Evolutionary conservation across 1,139 yeast genomes (phyloP).

Genomic region (Scheffersomyces titani): DNA sequence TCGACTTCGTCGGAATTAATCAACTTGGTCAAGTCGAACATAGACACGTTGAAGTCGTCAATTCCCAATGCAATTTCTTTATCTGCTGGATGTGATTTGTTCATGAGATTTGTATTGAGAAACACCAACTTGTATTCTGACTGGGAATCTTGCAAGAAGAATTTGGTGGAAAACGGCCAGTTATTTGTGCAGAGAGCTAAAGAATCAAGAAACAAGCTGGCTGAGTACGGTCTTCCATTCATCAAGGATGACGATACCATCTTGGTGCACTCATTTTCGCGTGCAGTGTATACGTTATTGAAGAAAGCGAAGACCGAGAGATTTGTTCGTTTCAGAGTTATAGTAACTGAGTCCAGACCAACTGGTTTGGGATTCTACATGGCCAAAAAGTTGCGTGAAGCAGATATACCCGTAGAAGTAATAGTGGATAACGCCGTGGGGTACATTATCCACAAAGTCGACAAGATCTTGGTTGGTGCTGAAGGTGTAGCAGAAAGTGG

Average conservation of each 20-base stretch:
- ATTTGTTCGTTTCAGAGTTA: slow-evolving; percentile 81
- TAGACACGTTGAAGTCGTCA: slow-evolving; percentile 68
- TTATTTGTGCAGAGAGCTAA: slow-evolving; percentile 90
- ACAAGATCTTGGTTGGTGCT: slow-evolving; percentile 94
- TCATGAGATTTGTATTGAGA: slow-evolving; percentile 88
- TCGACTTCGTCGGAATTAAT: slow-evolving; percentile 92
- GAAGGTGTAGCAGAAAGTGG: slow-evolving; percentile 99
- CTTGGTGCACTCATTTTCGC: slow-evolving; percentile 87
- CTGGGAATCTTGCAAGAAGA: slow-evolving; percentile 93
- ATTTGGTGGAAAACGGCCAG: slow-evolving; percentile 91
- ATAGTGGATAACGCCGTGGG: slow-evolving; percentile 93
- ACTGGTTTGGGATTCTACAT: slow-evolving; percentile 76
- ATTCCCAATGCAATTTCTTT: slow-evolving; percentile 90
- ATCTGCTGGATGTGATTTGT: slow-evolving; percentile 96
- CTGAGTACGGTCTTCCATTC: slow-evolving; percentile 84
- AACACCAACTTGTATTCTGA: slow-evolving; percentile 88
- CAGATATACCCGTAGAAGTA: slow-evolving; percentile 89
- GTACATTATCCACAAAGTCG: slow-evolving; percentile 85
- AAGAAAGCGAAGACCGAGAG: slow-evolving; percentile 70
- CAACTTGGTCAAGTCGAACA: slow-evolving; percentile 74
- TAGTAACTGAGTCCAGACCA: slow-evolving; percentile 92
- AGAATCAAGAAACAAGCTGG: slow-evolving; percentile 83
- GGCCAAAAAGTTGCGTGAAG: slow-evolving; percentile 66
- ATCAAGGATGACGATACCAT: slow-evolving; percentile 91
- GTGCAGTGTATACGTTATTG: slow-evolving; percentile 82